Base-by-base conservation (phyloP, 2,329 filamentous ascomycete genomes). In the Aspergillus piperis region DNA sequence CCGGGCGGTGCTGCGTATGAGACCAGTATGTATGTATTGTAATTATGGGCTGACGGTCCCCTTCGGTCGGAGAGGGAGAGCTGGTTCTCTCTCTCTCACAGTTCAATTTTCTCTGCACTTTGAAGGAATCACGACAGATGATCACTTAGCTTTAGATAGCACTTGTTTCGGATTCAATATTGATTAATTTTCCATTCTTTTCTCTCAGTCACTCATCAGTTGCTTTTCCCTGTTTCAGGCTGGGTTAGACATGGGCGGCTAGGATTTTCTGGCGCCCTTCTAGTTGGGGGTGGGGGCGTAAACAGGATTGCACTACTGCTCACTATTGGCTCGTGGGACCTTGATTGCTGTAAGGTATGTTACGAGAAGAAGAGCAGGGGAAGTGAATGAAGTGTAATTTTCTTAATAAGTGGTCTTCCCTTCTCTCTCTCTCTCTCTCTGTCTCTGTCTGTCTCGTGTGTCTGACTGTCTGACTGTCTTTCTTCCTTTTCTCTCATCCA, bases 11-110 rank as follows among this genome's bases (percentile, higher is more conserved):
- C 41, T 21, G 50, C 58, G 54, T 62, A 54, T 39, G 44, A 52
- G 51, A 48, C 38, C 10, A 56, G 55, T 58, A 30, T 30, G 27
- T 30, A 30, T 11, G 27, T 30, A 59, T 51, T 62, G 60, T 62
- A 62, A 60, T 60, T 41, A 62, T 38, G 32, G 32, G 36, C 55
- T 42, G 55, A 32, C 13, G 49, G 25, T 52, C 19, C 21, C n/a
- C 10, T 23, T 49, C 23, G 44, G 15, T 27, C 47, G 25, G 27
- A 11, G 8, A 30, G 27, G 47, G 25, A 23, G 41, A 15, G 47
- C 47, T 15, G 23, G 23, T 15, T 27, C 47, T 27, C n/a, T 10
- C n/a, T 36, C 32, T 30, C 27, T 11, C 10, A 3, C 27, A 7
- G 6, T 30, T 30, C 10, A 10, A 1, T 30, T 11, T 30, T 30